phyloP scores from a whole-genome alignment of 2,329 filamentous ascomycete genomes.

The Aspergillus quadricinctus region DNA sequence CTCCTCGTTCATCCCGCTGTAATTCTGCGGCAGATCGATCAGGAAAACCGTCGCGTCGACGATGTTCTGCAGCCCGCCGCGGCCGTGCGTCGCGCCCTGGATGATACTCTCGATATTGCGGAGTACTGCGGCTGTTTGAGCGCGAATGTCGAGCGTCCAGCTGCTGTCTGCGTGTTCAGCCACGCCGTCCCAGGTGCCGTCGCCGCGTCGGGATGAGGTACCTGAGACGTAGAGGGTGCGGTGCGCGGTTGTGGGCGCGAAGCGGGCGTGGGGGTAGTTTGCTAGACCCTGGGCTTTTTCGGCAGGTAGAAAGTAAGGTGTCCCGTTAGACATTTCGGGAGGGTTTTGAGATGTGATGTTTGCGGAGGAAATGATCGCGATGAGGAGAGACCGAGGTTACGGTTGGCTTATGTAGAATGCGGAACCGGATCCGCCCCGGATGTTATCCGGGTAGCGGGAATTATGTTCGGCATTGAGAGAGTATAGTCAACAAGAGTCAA shows the following conservation, averaged over 20 bases:
- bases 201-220: slow-evolving; percentile 33
- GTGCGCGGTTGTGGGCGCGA: slow-evolving; percentile 25
- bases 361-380: neutral
- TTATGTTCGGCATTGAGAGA: neutral
- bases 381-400: neutral
- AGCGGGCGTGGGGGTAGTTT: slow-evolving; percentile 36
- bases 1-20: slow-evolving; percentile 44
- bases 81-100: slow-evolving; percentile 33
- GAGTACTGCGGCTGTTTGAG: slow-evolving; percentile 39
- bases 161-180: slow-evolving; percentile 33
- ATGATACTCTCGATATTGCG: slow-evolving; percentile 38
- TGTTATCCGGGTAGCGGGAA: neutral
- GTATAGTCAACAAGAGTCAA: too few species aligned
- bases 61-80: slow-evolving; percentile 34
- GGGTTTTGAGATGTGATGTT: neutral
- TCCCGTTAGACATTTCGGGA: slow-evolving; percentile 24
- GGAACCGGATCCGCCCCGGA: neutral
- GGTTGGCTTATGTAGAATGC: neutral
- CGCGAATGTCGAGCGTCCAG: slow-evolving; percentile 31
- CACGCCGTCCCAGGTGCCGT: slow-evolving; percentile 37
- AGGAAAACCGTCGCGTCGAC: slow-evolving; percentile 42
- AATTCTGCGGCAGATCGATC: slow-evolving; percentile 38
- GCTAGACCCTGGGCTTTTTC: slow-evolving; percentile 27
- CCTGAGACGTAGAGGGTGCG: slow-evolving; percentile 41
- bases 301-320: slow-evolving; percentile 29